phyloP scores from a whole-genome alignment of 768 basidiomycete species.

The Termitomyces sp. region DNA sequence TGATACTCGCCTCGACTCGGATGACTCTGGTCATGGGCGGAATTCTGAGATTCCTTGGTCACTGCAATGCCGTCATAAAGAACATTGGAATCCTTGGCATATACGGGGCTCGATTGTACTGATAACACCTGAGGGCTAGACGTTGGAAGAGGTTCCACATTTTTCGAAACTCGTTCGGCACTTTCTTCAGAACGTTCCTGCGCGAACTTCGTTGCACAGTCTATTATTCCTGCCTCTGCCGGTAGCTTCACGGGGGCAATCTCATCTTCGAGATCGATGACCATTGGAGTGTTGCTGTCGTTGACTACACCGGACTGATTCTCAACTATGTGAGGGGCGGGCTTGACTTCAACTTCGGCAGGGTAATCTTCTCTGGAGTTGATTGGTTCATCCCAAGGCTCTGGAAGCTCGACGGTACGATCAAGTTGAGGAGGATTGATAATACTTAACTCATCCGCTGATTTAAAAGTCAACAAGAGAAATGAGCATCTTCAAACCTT shows the following conservation, averaged over 20 bases:
- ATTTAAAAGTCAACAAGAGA: neutral
- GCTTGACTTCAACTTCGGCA: conserved; percentile 34
- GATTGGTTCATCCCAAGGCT: conserved; percentile 34
- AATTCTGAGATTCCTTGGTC: neutral
- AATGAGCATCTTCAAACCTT: neutral
- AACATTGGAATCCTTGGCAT: neutral
- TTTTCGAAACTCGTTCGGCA: neutral
- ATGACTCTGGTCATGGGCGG: neutral
- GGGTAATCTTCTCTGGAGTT: conserved; percentile 38
- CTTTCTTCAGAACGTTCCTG: neutral
- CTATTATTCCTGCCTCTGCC: neutral
- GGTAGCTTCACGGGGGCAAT: neutral
- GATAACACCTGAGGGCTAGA: neutral
- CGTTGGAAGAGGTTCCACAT: neutral
- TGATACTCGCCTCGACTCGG: neutral
- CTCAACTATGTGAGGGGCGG: conserved; percentile 11
- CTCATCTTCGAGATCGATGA: conserved; percentile 1
- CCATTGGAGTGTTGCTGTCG: neutral
- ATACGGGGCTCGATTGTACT: neutral
- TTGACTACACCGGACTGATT: conserved; percentile 19
- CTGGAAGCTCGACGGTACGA: conserved; percentile 24
- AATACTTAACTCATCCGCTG: conserved; percentile 6
- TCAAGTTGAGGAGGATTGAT: neutral
- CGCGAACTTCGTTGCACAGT: neutral
- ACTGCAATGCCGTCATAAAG: conserved; percentile 12